Base-by-base conservation (phyloP, 1,284 basidiomycete species). In the Pseudozyma thailandica region DNA sequence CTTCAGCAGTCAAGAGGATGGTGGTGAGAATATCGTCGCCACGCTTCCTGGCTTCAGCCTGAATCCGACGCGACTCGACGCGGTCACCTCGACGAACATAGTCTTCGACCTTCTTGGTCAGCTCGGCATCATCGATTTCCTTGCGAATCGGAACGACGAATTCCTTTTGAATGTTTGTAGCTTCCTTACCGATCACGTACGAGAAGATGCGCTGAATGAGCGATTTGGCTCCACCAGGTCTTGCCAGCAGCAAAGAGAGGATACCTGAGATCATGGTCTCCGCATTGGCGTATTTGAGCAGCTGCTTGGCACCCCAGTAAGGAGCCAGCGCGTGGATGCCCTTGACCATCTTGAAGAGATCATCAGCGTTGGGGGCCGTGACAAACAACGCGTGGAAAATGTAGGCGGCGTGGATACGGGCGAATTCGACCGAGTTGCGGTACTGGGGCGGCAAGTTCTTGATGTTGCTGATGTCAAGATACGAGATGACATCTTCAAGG, bases 231-330 rank as follows among this genome's bases (percentile, higher is more conserved):
- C 81, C 81, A n/a, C 72, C 75, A 1, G 80, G 81, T 33, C 78
- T 60, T 15, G 80, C 80, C n/a, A 82, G 62, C 30, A 82, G 56
- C 23, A 82, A 61, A 31, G 68, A 66, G 18, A 82, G 64, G 20
- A 82, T 72, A 18, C 73, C 73, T 9, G 76, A 72, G 35, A 82
- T 77, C 77, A 82, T 77, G 13, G 61, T 72, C 63, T 80, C 70
- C 27, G 80, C 80, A 41, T 81, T 82, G 28, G 80, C 76, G 18
- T 74, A 69, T 50, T 74, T 72, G 38, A 82, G 77, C 35, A 80
- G 68, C 68, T 81, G 79, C 51, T 79, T 77, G 35, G 80, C 81
- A 12, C 78, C 77, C 81, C 81, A 82, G 70, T 81, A 82, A 3
- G 81, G 81, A 38, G 80, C 78, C 30, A 82, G 72, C 25, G 63